phyloP scores from a whole-genome alignment of 106 monocot genomes.

The Dioscorea zingiberensis region DNA sequence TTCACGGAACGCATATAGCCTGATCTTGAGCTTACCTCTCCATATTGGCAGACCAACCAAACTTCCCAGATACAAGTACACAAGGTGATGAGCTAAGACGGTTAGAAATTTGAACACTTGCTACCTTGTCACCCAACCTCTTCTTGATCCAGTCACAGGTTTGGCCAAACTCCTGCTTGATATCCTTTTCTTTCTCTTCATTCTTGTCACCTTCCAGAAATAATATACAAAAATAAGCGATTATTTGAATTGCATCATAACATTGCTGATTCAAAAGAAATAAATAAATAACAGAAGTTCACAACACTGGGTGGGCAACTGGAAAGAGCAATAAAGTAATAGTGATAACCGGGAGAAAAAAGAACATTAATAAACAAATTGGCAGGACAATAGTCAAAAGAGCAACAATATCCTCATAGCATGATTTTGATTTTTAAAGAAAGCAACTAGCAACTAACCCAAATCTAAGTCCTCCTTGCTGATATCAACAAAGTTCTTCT shows the following conservation, averaged over 20 bases:
- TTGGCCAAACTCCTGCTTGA: conserved; percentile 75
- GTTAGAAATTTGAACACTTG: conserved; percentile 80
- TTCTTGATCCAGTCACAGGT: conserved; percentile 96
- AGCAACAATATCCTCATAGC: too few relatives aligned
- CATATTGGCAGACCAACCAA: conserved; percentile 99
- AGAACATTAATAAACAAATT: too few relatives aligned
- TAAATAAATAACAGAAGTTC: too few relatives aligned
- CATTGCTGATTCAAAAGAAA: neutral
- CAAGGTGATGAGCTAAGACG: conserved; percentile 93
- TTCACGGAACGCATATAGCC: neutral
- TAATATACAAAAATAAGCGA: neutral
- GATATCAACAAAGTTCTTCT: conserved; percentile 96
- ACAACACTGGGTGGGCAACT: too few relatives aligned
- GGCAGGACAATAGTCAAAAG: too few relatives aligned
- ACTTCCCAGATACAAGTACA: conserved; percentile 92
- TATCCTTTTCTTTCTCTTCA: conserved; percentile 90
- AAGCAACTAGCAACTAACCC: conserved; percentile 32
- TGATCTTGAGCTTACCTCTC: conserved; percentile 52
- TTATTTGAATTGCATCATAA: neutral
- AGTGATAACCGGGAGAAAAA: too few relatives aligned
- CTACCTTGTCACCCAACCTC: conserved; percentile 79
- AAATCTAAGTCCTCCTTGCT: conserved; percentile 98
- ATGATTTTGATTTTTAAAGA: neutral
- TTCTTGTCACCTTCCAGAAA: conserved; percentile 64
- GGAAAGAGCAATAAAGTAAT: too few relatives aligned